phyloP scores from a whole-genome alignment of 2,329 filamentous ascomycete species.

The Biscogniauxia marginata region DNA sequence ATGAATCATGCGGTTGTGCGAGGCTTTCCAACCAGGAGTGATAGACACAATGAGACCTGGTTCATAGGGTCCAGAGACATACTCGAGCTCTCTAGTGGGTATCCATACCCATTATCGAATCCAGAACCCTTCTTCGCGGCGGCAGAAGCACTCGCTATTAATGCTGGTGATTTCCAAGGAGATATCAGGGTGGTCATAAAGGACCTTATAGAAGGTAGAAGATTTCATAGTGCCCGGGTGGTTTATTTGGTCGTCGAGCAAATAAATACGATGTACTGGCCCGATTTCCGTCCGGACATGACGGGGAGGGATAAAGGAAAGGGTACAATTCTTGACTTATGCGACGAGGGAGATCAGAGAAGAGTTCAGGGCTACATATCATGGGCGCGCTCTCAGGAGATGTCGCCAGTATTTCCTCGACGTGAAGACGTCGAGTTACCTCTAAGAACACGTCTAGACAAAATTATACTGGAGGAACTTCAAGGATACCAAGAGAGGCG shows the following conservation, averaged over 20 bases:
- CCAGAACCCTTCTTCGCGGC: constrained; percentile 30
- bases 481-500: constrained; percentile 14
- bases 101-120: constrained; percentile 30
- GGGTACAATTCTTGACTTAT: constrained; percentile 30
- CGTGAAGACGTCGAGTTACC: constrained; percentile 26
- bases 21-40: constrained; percentile 26
- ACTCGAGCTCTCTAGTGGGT: constrained; percentile 30
- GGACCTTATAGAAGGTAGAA: constrained; percentile 22
- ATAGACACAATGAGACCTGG: constrained; percentile 28
- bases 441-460: constrained; percentile 21
- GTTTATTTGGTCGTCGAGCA: constrained; percentile 30
- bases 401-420: constrained; percentile 26
- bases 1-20: constrained; percentile 24
- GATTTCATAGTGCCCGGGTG: constrained; percentile 23
- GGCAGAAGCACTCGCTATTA: constrained; percentile 25
- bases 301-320: constrained; percentile 27
- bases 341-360: constrained; percentile 20
- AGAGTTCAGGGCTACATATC: constrained; percentile 25
- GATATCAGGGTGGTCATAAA: constrained; percentile 22
- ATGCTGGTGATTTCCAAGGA: constrained; percentile 24
- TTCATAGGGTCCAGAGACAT: constrained; percentile 27
- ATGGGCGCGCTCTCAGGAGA: constrained; percentile 30
- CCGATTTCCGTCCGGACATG: constrained; percentile 27
- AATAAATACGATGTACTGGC: constrained; percentile 29
- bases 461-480: constrained; percentile 24